Evolutionary conservation across 208 protist genomes (phyloP).

Genomic region (Angomonas ambiguus): DNA sequence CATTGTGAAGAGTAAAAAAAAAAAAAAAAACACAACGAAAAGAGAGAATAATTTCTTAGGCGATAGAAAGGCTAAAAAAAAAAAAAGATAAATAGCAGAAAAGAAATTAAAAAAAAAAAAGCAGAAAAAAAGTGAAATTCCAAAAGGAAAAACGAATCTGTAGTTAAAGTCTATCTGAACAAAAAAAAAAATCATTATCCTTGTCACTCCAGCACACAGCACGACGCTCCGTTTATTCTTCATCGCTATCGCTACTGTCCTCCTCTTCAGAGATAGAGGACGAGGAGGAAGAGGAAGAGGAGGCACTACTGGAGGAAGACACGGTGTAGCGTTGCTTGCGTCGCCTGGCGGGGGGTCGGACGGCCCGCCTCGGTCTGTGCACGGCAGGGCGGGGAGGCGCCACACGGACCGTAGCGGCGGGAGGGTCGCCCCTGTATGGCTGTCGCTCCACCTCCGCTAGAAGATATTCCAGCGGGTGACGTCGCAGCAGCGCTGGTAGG

Average conservation of each 20-base stretch:
- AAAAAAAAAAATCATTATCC: no score
- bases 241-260: not conserved
- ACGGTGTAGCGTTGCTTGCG: not conserved
- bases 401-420: no score
- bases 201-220: no score
- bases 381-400: no score
- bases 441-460: not conserved
- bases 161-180: no score
- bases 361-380: no score
- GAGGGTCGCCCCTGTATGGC: not conserved
- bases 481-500: not conserved
- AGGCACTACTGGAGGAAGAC: not conserved
- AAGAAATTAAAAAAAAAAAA: constrained; percentile 3
- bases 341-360: no score
- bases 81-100: constrained; percentile 9
- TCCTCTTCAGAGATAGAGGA: not conserved
- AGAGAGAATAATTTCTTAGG: not conserved
- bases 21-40: constrained; percentile 12
- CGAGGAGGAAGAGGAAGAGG: not conserved
- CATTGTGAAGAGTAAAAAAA: not conserved
- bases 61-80: not conserved
- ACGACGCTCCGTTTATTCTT: not conserved
- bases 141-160: not conserved
- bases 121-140: constrained; percentile 10
- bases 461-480: not conserved